Base-by-base conservation (phyloP, 441 rosid genomes). In the Mallotus repandus region DNA sequence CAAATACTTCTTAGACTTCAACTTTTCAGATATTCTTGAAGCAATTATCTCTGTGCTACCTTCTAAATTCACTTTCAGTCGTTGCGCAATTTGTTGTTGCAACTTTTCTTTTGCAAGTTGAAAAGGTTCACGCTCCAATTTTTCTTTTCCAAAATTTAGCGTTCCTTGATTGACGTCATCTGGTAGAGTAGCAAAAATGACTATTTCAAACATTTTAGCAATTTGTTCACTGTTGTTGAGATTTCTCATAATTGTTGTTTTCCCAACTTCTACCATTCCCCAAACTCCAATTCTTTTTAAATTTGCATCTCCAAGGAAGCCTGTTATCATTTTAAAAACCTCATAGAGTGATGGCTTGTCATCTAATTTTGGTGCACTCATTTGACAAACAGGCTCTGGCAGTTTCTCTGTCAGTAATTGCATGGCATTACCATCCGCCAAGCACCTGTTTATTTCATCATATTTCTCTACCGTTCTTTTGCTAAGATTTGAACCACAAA, bases 1-100 rank as follows among this genome's bases (percentile, higher is more conserved):
- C 65, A 83, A 73, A 67, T 72, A 80, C 65, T 76, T 78, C 69
- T 16, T 70, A 45, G 21, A 12, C 12, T 61, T 38, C 72, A 83
- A 60, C 77, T 75, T 69, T 4, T 72, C 68, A 0, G 74, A 69
- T 69, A 82, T 77, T 25, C 58, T 66, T 52, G 71, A 71, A 25
- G 52, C 56, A 53, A 18, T 56, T 19, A n/a, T 56, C 11, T 56
- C 10, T 2, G 29, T 5, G 10, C 7, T 3, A 9, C 61, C 61
- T 57, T 57, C 61, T 22, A 57, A 19, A 7, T 57, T 19, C 61
- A 57, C 9, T 8, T 25, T 13, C 7, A 59, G 9, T 16, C 29
- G 43, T 7, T 14, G 3, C 1, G 43, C 63, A 4, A 59, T 59
- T 25, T 29, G 2, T 5, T 9, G n/a, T 52, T 7, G 4, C 55